Conservation (phyloP, 768 basidiomycete species). For the Auricularia sp. region DNA sequence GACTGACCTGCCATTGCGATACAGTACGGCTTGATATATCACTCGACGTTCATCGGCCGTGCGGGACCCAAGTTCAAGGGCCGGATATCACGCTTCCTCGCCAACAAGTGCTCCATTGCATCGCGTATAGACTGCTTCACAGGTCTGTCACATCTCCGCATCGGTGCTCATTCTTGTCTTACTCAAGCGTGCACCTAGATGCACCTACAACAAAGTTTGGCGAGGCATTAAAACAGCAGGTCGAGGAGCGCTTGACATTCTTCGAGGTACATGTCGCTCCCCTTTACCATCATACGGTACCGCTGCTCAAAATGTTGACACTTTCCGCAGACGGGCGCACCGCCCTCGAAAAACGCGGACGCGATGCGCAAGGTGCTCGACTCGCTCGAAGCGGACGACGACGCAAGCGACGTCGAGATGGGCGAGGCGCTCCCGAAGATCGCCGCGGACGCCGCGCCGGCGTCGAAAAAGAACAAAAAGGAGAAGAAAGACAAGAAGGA, state of each 20-base stretch:
- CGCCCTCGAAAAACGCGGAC: constrained; percentile 85
- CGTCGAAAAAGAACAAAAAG: constrained; percentile 23
- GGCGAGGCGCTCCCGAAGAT: constrained; percentile 31
- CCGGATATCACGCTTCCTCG: constrained; percentile 95
- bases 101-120: constrained; percentile 97
- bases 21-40: constrained; percentile 95
- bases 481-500: constrained; percentile 40
- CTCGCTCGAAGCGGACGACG: constrained; percentile 50
- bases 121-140: constrained; percentile 93
- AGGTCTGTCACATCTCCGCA: not conserved
- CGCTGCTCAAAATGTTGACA: not conserved
- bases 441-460: constrained; percentile 38
- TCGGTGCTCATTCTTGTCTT: not conserved
- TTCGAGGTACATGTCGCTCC: constrained; percentile 48
- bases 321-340: constrained; percentile 47
- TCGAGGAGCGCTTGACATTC: constrained; percentile 90
- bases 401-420: constrained; percentile 36
- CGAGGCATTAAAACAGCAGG: constrained; percentile 85
- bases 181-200: constrained; percentile 24
- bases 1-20: not conserved
- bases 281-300: not conserved
- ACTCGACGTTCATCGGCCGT: constrained; percentile 93
- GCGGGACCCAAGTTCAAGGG: constrained; percentile 94
- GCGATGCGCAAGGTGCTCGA: constrained; percentile 84
- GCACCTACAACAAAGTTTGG: constrained; percentile 88